These are phyloP conservation scores for Cladosporium phlei DNA, from an alignment of 2,329 filamentous ascomycete species.

Conservation along the genomic window DNA sequence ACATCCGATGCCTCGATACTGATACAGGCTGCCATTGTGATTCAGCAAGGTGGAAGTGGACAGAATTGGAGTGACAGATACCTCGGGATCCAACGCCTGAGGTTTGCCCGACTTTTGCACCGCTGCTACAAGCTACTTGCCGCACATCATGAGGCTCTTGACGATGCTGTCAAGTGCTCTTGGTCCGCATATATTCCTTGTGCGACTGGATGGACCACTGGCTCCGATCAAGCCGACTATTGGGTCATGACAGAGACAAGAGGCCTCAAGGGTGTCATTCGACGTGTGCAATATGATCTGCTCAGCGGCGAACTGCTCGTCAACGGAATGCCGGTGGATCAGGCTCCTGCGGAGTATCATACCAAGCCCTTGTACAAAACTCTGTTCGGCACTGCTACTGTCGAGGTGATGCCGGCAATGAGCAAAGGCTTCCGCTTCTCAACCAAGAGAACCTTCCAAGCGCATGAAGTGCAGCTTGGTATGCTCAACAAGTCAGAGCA, in stretches of 20 bases:
- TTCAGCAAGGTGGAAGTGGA: constrained; percentile 18
- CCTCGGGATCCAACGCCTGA: constrained; percentile 1
- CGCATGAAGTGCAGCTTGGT: constrained; percentile 53
- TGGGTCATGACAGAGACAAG: constrained; percentile 27
- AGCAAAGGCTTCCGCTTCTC: constrained; percentile 52
- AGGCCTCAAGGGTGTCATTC: constrained; percentile 27
- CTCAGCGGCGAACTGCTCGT: constrained; percentile 47
- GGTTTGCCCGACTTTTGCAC: constrained; percentile 18
- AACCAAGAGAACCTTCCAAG: constrained; percentile 35
- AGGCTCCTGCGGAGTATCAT: constrained; percentile 50
- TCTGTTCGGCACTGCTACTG: constrained; percentile 51
- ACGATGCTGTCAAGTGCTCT: constrained; percentile 23
- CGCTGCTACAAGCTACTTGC: constrained; percentile 16
- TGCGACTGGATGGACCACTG: constrained; percentile 14
- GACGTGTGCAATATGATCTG: constrained; percentile 42
- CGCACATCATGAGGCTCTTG: constrained; percentile 11
- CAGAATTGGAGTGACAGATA: background rate
- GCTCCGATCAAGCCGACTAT: constrained; percentile 9
- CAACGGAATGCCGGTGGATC: constrained; percentile 46
- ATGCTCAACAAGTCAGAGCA: constrained; percentile 28
- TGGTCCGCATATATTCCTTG: constrained; percentile 39
- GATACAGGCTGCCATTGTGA: constrained; percentile 19
- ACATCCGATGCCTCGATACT: constrained; percentile 18
- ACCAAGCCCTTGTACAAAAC: constrained; percentile 40
- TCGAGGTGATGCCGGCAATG: constrained; percentile 50